These are phyloP conservation scores for Fistulifera pelliculosa DNA, from an alignment of 108 stramenopile genomes.

Conservation along the genomic window DNA sequence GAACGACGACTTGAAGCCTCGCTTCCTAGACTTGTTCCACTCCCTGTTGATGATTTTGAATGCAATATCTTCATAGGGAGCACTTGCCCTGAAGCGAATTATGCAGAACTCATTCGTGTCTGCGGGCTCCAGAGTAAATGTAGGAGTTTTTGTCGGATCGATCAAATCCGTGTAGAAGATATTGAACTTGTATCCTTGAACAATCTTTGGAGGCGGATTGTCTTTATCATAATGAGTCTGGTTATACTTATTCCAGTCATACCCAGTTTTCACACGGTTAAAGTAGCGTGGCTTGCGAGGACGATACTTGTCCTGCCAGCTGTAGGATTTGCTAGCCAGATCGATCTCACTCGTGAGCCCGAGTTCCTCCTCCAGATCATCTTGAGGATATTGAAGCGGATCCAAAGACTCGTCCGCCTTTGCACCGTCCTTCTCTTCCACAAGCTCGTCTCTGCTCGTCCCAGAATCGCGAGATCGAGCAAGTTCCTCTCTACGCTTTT, in stretches of 20 bases:
- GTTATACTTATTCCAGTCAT: constrained; percentile 99
- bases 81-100: constrained; percentile 93
- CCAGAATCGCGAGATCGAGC: constrained; percentile 26
- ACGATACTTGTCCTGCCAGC: constrained; percentile 91
- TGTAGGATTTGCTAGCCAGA: constrained; percentile 32
- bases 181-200: constrained; percentile 99
- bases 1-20: constrained; percentile 91
- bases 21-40: constrained; percentile 92
- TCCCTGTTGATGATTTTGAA: constrained; percentile 98
- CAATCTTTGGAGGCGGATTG: constrained; percentile 98
- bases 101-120: constrained; percentile 94
- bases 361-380: constrained; percentile 83
- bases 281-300: constrained; percentile 98
- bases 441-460: constrained; percentile 17
- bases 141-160: constrained; percentile 90
- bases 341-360: constrained; percentile 67
- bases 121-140: constrained; percentile 80
- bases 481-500: constrained; percentile 62
- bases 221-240: constrained; percentile 97
- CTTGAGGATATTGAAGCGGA: constrained; percentile 41
- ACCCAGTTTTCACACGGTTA: constrained; percentile 97
- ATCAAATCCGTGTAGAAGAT: constrained; percentile 99
- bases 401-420: constrained; percentile 31
- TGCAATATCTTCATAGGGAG: constrained; percentile 98
- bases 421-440: constrained; percentile 17